Evolutionary conservation across 2,329 filamentous ascomycete species (phyloP).

Genomic region (Penicillium sp.): DNA sequence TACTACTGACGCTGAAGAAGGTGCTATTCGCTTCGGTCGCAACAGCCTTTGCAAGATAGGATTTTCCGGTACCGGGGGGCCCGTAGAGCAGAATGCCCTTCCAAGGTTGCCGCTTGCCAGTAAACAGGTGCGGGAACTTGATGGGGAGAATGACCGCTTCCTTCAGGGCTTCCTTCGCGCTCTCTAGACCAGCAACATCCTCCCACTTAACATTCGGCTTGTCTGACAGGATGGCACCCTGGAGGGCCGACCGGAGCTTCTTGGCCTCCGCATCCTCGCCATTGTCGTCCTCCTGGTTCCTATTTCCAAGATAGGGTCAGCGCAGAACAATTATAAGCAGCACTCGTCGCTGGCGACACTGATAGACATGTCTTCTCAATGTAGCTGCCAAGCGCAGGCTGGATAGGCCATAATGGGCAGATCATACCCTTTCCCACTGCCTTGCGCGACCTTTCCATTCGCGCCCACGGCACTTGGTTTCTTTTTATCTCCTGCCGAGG

Average conservation of each 20-base stretch:
- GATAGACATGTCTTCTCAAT: background rate
- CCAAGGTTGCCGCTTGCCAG: conserved; percentile 96
- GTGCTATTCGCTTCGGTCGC: conserved; percentile 98
- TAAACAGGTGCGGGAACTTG: conserved; percentile 96
- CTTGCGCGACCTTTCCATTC: conserved; percentile 58
- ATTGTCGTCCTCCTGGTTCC: conserved; percentile 66
- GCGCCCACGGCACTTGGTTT: conserved; percentile 59
- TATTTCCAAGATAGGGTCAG: conserved; percentile 28
- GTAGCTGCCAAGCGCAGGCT: conserved; percentile 7
- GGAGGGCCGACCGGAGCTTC: conserved; percentile 89
- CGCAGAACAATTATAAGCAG: background rate
- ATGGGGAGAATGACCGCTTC: conserved; percentile 97
- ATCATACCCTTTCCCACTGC: conserved; percentile 61
- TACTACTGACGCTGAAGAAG: conserved; percentile 98
- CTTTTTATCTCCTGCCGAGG: conserved; percentile 62
- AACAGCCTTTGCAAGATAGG: conserved; percentile 95
- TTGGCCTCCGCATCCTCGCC: conserved; percentile 85
- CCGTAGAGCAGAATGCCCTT: conserved; percentile 97
- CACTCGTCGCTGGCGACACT: conserved; percentile 13
- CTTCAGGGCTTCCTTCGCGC: conserved; percentile 94
- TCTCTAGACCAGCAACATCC: conserved; percentile 92
- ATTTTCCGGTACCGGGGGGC: conserved; percentile 95
- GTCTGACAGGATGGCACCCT: conserved; percentile 91
- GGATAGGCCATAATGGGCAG: conserved; percentile 1
- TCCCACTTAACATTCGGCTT: conserved; percentile 98